These are phyloP conservation scores for Aplosporella prunicola DNA, from an alignment of 2,329 filamentous ascomycete genomes.

Conservation along the genomic window DNA sequence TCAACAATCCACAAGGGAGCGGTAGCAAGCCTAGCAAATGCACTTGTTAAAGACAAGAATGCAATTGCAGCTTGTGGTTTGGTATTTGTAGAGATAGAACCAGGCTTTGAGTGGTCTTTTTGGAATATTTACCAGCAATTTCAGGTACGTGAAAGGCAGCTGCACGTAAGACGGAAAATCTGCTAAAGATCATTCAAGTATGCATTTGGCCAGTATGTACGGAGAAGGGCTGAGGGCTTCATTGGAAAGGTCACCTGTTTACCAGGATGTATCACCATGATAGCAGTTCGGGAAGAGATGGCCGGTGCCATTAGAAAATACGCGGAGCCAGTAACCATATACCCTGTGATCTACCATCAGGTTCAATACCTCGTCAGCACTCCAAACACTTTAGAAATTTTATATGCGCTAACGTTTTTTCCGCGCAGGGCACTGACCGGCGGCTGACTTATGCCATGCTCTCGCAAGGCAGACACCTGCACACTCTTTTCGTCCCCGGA, in stretches of 20 bases:
- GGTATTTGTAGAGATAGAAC: slow-evolving; percentile 16
- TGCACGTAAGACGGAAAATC: too few relatives aligned
- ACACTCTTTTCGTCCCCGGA: slow-evolving; percentile 25
- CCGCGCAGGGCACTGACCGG: slow-evolving; percentile 15
- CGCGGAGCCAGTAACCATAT: slow-evolving; percentile 16
- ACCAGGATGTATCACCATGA: slow-evolving; percentile 19
- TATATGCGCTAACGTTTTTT: too few relatives aligned
- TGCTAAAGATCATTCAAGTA: slow-evolving; percentile 10
- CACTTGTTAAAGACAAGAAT: slow-evolving; percentile 14
- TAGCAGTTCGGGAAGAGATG: slow-evolving; percentile 17
- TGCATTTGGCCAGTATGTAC: slow-evolving; percentile 17
- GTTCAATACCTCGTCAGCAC: slow-evolving; percentile 16
- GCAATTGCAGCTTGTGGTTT: slow-evolving; percentile 17
- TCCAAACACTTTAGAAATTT: too few relatives aligned
- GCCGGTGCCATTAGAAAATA: slow-evolving; percentile 17
- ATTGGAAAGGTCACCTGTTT: slow-evolving; percentile 18
- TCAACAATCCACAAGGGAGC: slow-evolving; percentile 17
- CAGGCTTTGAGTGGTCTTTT: slow-evolving; percentile 17
- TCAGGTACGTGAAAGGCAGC: slow-evolving; percentile 13
- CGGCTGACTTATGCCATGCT: slow-evolving; percentile 17
- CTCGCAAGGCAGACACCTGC: slow-evolving; percentile 14
- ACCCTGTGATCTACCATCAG: slow-evolving; percentile 16
- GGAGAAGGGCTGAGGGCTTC: slow-evolving; percentile 16
- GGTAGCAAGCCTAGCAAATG: slow-evolving; percentile 15
- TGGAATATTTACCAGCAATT: slow-evolving; percentile 19